Evolutionary conservation across 208 protist genomes (phyloP), one percentile per base, ranked within the genome.

Genomic region (Crithidia acanthocephali): DNA sequence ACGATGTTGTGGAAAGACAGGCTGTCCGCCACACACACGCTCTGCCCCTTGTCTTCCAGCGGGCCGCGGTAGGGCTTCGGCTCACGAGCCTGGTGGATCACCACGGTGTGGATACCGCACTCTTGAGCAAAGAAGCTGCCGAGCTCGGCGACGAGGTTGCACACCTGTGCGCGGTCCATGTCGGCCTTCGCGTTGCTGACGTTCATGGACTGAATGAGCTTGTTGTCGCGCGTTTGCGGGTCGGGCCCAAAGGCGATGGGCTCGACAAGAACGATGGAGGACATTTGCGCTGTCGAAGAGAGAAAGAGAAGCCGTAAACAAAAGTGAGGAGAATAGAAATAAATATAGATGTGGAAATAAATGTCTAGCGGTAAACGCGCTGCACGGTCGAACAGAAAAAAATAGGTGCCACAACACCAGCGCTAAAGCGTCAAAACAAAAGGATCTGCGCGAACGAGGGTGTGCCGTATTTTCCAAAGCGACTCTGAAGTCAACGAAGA

Each of bases 1-100:
- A 86, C 88, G 74, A 90, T 81, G 71, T 91, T 77, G 80, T 95
- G 90, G 22, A 91, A 69, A 37, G 87, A 89, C 22, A 93, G 69
- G 65, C 69, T 79, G 62, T 91, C 68, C 37, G 56, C 67, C 9
- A 82, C 64, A 61, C 87, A 87, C 23, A 90, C 63, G 25, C 80
- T 74, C 30, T 86, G 77, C 11, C 68, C 68, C 53, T 86, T 85
- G 2, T 75, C 72, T 27, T 79, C 82, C 65, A 82, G 85, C 8
- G 78, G 23, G 7, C 25, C 44, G 16, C 76, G 67, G 48, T 58
- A 48, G 18, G 25, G 23, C 65, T 78, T 79, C 42, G 57, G 32
- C 67, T 85, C 83, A 18, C 63, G 57, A 1, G 60, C 35, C 30
- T 83, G 74, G 44, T 72, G 64, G 22, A 83, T 59, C 30, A 77